Evolutionary conservation across 139 green algal species (phyloP).

Genomic region (Chlamydomonas eustigma): DNA sequence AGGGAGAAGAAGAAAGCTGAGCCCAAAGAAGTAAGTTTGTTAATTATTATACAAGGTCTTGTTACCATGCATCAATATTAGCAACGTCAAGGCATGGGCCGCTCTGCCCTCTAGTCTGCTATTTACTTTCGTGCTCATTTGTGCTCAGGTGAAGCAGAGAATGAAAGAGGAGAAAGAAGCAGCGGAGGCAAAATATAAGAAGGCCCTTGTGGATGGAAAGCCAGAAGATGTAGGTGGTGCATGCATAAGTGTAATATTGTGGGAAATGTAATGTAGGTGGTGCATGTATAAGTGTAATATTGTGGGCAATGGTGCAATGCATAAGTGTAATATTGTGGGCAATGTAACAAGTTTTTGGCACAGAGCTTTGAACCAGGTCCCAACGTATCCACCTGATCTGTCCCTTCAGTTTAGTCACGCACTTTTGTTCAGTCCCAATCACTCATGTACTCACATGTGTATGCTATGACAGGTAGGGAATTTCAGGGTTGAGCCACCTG

Average conservation of each 20-base stretch:
- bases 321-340: no score
- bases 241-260: no score
- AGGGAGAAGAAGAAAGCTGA: conserved; percentile 89
- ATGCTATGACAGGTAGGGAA: conserved; percentile 85
- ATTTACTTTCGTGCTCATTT: no score
- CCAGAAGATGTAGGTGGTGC: conserved; percentile 68
- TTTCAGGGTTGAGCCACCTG: conserved; percentile 95
- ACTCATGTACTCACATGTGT: not conserved
- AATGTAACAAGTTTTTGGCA: no score
- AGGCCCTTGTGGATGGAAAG: conserved; percentile 79
- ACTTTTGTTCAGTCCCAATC: no score
- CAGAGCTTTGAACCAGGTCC: no score
- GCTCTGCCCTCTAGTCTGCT: no score
- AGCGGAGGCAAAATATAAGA: conserved; percentile 89
- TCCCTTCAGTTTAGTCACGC: no score
- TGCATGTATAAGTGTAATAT: no score
- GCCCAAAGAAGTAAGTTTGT: conserved; percentile 75
- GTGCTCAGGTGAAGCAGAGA: conserved; percentile 80
- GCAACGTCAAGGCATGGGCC: not conserved
- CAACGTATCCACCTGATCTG: no score
- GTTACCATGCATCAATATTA: not conserved
- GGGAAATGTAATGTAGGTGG: conserved; percentile 58
- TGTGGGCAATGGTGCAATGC: no score
- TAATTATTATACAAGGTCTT: not conserved
- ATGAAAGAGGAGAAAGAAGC: conserved; percentile 80